A percentile compares a stretch with the other conserved stretches of the same genome.
Evolutionary conservation across 75 land plant genomes (phyloP).

Genomic region (Larix kaempferi): DNA sequence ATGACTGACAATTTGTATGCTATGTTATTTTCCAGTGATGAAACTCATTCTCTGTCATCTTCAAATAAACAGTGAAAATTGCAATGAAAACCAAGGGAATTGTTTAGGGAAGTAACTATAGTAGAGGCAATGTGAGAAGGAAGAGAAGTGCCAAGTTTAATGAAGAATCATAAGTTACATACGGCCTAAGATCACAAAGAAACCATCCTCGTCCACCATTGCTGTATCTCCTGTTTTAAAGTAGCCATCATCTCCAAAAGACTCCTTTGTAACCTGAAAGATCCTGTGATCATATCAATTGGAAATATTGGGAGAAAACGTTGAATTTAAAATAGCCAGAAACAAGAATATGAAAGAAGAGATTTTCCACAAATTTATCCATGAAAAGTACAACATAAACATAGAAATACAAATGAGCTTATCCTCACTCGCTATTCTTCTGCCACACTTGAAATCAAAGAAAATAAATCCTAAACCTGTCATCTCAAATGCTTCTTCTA

Average conservation of each 20-base stretch:
- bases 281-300: not conserved
- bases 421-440: not conserved
- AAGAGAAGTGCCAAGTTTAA: not conserved
- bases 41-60: constrained; percentile 3
- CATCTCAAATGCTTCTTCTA: no score
- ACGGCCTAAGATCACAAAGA: constrained; percentile 90
- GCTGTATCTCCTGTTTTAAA: constrained; percentile 96
- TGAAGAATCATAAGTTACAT: constrained; percentile 24
- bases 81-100: not conserved
- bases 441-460: no score
- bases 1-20: not conserved
- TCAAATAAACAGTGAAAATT: not conserved
- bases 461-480: no score
- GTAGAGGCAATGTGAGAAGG: not conserved
- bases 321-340: not conserved
- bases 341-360: not conserved
- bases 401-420: not conserved
- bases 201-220: constrained; percentile 83
- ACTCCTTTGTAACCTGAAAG: constrained; percentile 70
- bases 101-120: no score
- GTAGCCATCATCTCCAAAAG: constrained; percentile 82
- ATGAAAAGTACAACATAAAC: not conserved
- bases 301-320: not conserved
- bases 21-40: not conserved
- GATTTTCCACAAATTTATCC: not conserved